Evolutionary conservation across 2,329 filamentous ascomycete genomes (phyloP).

Genomic region (Ceratocystis papillata): DNA sequence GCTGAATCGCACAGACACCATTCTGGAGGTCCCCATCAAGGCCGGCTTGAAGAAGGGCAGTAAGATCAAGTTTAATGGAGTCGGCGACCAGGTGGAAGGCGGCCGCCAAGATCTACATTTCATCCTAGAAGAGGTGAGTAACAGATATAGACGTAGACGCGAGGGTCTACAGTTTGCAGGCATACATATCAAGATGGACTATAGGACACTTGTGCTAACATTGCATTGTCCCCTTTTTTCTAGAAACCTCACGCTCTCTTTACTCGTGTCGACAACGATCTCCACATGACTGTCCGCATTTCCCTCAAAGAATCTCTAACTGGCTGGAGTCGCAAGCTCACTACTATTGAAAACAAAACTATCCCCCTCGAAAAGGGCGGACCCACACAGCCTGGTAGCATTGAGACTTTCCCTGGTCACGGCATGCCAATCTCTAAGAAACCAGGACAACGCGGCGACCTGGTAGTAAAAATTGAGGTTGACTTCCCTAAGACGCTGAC

Average conservation of each 20-base stretch:
- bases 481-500: slow-evolving; percentile 78
- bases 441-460: slow-evolving; percentile 70
- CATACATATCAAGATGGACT: too few relatives aligned
- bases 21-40: slow-evolving; percentile 91
- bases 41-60: slow-evolving; percentile 89
- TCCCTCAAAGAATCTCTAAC: slow-evolving; percentile 88
- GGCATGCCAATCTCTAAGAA: slow-evolving; percentile 96
- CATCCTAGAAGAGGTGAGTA: slow-evolving; percentile 77
- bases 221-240: neutral
- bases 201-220: slow-evolving; percentile 33
- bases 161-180: neutral
- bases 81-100: slow-evolving; percentile 96
- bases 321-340: slow-evolving; percentile 83
- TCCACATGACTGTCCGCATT: slow-evolving; percentile 67
- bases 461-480: slow-evolving; percentile 83
- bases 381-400: slow-evolving; percentile 73
- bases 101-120: slow-evolving; percentile 94
- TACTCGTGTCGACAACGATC: slow-evolving; percentile 77
- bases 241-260: slow-evolving; percentile 81
- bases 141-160: neutral
- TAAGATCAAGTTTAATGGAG: slow-evolving; percentile 95
- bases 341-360: slow-evolving; percentile 85
- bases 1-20: slow-evolving; percentile 74
- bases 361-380: slow-evolving; percentile 68
- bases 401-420: slow-evolving; percentile 69